Evolutionary conservation across 192 early-diverging fungal genomes (phyloP).

Genomic region (Phycomyces blakesleeanus): DNA sequence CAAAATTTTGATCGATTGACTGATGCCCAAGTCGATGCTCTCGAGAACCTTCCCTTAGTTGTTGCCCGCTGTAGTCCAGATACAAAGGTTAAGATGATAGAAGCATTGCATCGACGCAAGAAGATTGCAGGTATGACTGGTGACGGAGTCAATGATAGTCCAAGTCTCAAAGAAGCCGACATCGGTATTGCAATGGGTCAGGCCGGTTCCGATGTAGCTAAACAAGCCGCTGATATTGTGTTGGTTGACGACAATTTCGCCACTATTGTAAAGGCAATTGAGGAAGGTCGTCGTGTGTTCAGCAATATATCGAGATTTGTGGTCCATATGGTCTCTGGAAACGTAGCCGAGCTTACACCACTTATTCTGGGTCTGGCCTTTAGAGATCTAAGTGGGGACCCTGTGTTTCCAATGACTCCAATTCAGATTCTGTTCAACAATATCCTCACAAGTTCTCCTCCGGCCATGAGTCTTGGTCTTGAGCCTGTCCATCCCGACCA

Average conservation of each 20-base stretch:
- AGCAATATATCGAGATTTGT: slow-evolving; percentile 73
- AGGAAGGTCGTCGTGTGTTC: slow-evolving; percentile 79
- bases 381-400: slow-evolving; percentile 49
- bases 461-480: slow-evolving; percentile 73
- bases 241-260: slow-evolving; percentile 80
- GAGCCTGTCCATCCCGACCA: slow-evolving; percentile 60
- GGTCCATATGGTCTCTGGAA: slow-evolving; percentile 68
- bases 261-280: slow-evolving; percentile 73
- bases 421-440: slow-evolving; percentile 81
- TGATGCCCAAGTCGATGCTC: slow-evolving; percentile 75
- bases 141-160: slow-evolving; percentile 81
- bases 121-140: slow-evolving; percentile 85
- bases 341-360: slow-evolving; percentile 72
- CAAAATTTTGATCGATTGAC: slow-evolving; percentile 80
- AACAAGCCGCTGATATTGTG: slow-evolving; percentile 88
- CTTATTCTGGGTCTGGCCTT: slow-evolving; percentile 73
- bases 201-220: slow-evolving; percentile 90
- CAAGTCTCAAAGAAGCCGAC: slow-evolving; percentile 72
- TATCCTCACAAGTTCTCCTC: slow-evolving; percentile 73
- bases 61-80: slow-evolving; percentile 93
- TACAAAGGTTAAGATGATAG: slow-evolving; percentile 96
- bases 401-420: slow-evolving; percentile 75
- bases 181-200: slow-evolving; percentile 90
- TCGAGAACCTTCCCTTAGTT: slow-evolving; percentile 79
- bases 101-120: slow-evolving; percentile 76